Evolutionary conservation across 2,329 filamentous ascomycete species (phyloP).

Genomic region (Huntiella abstrusa): DNA sequence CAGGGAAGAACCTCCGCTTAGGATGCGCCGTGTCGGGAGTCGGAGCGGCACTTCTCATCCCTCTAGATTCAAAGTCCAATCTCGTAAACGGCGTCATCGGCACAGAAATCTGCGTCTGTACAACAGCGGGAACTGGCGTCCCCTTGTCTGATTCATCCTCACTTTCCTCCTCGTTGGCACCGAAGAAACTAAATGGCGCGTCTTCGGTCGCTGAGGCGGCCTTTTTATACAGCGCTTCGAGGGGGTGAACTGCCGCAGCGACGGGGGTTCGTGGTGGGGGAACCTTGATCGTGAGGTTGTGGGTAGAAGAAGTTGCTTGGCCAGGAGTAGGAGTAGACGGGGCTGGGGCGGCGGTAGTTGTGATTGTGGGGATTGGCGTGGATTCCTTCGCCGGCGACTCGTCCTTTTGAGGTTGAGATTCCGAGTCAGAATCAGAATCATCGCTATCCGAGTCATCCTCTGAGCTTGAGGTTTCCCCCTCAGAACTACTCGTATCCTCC

Average conservation of each 20-base stretch:
- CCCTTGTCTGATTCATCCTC: slow-evolving; percentile 19
- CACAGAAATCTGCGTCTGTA: slow-evolving; percentile 17
- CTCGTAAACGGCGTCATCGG: slow-evolving; percentile 74
- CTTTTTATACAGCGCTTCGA: slow-evolving; percentile 84
- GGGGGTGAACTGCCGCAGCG: slow-evolving; percentile 50
- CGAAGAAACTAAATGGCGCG: slow-evolving; percentile 61
- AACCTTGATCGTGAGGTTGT: slow-evolving; percentile 36
- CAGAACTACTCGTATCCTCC: slow-evolving; percentile 12
- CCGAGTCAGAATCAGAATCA: slow-evolving; percentile 7
- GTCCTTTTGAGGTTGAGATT: slow-evolving; percentile 13
- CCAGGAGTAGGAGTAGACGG: slow-evolving; percentile 11
- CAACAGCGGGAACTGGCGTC: not conserved
- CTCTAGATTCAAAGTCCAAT: slow-evolving; percentile 56
- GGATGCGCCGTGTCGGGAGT: slow-evolving; percentile 85
- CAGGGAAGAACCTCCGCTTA: slow-evolving; percentile 38
- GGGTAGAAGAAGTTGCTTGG: slow-evolving; percentile 32
- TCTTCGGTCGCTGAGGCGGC: slow-evolving; percentile 17
- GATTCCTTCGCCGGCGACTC: not conserved
- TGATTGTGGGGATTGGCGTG: not conserved
- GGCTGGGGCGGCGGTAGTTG: slow-evolving; percentile 3
- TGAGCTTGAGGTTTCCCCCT: slow-evolving; percentile 14
- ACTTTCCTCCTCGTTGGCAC: slow-evolving; percentile 27
- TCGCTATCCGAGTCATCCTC: slow-evolving; percentile 8
- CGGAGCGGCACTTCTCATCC: slow-evolving; percentile 71
- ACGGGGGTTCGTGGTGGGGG: slow-evolving; percentile 27